Evolutionary conservation across 306 rosid genomes (phyloP), one percentile per base, ranked within the genome.

Genomic region (Sicyos baderoa): DNA sequence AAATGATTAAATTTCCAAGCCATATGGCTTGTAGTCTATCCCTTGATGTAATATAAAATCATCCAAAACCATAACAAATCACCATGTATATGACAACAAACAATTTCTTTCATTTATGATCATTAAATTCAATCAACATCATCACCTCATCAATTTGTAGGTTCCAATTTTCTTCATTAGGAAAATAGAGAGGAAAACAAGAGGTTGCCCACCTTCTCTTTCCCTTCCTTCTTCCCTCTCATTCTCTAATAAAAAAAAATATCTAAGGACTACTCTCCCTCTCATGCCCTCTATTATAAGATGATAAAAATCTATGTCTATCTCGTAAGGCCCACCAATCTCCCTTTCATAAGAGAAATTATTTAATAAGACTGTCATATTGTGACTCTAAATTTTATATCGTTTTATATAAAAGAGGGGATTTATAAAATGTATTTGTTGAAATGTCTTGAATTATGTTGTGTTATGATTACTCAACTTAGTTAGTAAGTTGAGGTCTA

Each of bases 41-140:
- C 6, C 62, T 61, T 61, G 48, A 61, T 35, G 67, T n/a, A n/a
- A 35, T 35, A 5, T 16, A 61, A 17, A 3, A 35, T 55, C 61
- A 22, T 55, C 9, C 23, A 22, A 55, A 55, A 55, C 23, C 32
- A 55, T 22, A 55, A 55, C n/a, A 16, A 29, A 60, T 32, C 49
- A 61, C 32, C 49, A 32, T 16, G 48, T 29, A 61, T 8, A 61
- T 61, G 67, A 16, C 67, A 61, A 61, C 67, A 25, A 1, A 61
- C 10, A 7, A 9, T n/a, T 16, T 17, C n/a, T 16, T 19, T 35
- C 67, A 61, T 32, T 61, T 32, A 32, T 61, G n/a, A 29, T 7
- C 67, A 29, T 61, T 32, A 8, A 3, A 1, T 27, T 32, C 67
- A 35, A 61, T 29, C 65, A 59, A 59, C 65, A 15, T 59, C n/a